Conservation (phyloP, 2,329 filamentous ascomycete species). For the Exophiala sp. region DNA sequence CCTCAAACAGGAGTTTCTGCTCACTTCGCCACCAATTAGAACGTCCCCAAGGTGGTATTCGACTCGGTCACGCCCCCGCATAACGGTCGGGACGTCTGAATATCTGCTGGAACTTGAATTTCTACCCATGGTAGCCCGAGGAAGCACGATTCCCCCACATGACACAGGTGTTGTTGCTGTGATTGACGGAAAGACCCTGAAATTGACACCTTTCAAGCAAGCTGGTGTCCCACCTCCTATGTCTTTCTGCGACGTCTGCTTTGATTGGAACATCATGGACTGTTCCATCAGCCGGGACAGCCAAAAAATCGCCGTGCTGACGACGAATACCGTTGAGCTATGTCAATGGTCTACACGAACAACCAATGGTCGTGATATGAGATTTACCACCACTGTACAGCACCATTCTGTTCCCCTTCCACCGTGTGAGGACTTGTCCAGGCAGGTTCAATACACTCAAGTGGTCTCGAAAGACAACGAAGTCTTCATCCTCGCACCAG, state of each 20-base stretch:
- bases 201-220: constrained; percentile 77
- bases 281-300: constrained; percentile 68
- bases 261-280: constrained; percentile 65
- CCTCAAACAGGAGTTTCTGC: constrained; percentile 77
- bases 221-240: constrained; percentile 92
- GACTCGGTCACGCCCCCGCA: constrained; percentile 67
- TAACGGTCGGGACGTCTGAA: constrained; percentile 53
- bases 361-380: constrained; percentile 48
- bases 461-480: constrained; percentile 46
- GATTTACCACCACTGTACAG: constrained; percentile 43
- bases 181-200: constrained; percentile 76
- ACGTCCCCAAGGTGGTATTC: constrained; percentile 67
- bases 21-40: constrained; percentile 21
- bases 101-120: constrained; percentile 16
- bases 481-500: constrained; percentile 41
- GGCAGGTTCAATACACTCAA: constrained; percentile 33
- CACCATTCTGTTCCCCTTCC: constrained; percentile 17
- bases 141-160: constrained; percentile 65
- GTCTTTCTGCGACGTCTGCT: constrained; percentile 70
- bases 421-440: background rate
- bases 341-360: constrained; percentile 62
- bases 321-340: constrained; percentile 62
- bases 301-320: constrained; percentile 67
- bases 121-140: constrained; percentile 45
- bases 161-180: constrained; percentile 79